Evolutionary conservation across 768 basidiomycete species (phyloP).

Genomic region (Rhodotorula taiwanensis): DNA sequence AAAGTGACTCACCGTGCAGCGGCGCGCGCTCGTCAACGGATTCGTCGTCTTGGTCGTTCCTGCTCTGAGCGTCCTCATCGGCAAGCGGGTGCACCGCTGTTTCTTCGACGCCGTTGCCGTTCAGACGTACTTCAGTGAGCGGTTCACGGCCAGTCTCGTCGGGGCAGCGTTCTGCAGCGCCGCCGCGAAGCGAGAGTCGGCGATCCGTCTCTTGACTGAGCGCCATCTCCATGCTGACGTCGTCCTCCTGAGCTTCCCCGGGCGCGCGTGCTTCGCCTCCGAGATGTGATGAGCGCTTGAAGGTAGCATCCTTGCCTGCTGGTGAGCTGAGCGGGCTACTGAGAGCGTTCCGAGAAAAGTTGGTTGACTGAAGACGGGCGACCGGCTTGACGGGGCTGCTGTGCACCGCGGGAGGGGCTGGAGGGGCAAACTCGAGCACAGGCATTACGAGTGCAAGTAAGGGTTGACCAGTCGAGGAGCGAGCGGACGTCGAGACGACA

Average conservation of each 20-base stretch:
- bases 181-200: not conserved
- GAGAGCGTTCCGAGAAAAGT: too few species aligned
- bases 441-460: slow-evolving; percentile 16
- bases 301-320: not conserved
- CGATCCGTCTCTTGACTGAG: not conserved
- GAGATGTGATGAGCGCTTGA: not conserved
- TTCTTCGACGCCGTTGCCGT: too few species aligned
- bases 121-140: too few species aligned
- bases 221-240: slow-evolving; percentile 7
- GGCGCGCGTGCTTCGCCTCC: not conserved
- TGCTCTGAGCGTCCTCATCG: too few species aligned
- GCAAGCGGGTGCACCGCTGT: too few species aligned
- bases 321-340: not conserved
- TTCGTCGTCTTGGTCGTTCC: not conserved
- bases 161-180: not conserved
- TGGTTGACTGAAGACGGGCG: not conserved
- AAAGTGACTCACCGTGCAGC: not conserved
- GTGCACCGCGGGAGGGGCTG: not conserved
- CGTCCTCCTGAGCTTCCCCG: not conserved
- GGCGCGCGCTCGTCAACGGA: slow-evolving; percentile 2
- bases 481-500: not conserved
- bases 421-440: slow-evolving; percentile 12
- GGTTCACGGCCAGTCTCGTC: too few species aligned
- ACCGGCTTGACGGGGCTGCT: not conserved
- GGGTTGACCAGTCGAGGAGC: not conserved